Percentiles rank a stretch among this genome's conserved stretches.
These are phyloP conservation scores for Aspergillus fijiensis DNA, from an alignment of 2,329 filamentous ascomycete species.

Conservation along the genomic window DNA sequence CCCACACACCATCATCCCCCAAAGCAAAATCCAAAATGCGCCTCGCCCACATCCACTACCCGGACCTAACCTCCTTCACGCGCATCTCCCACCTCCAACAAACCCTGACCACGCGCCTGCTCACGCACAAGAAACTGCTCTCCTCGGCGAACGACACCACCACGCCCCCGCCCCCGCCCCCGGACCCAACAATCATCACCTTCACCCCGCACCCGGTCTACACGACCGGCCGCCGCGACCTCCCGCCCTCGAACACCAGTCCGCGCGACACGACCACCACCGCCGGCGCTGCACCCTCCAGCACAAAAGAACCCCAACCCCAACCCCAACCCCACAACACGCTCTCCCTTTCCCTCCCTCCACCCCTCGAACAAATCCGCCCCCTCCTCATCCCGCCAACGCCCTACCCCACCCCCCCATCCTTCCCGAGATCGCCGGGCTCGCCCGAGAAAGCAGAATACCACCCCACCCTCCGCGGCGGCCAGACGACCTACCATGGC, in stretches of 20 bases:
- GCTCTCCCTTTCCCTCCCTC: conserved; percentile 43
- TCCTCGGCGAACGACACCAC: conserved; percentile 20
- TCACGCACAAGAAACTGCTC: conserved; percentile 58
- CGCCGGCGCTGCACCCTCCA: not conserved
- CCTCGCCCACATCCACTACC: conserved; percentile 62
- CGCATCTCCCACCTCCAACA: conserved; percentile 59
- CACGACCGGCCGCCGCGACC: conserved; percentile 83
- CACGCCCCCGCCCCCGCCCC: conserved; percentile 39
- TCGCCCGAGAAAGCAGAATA: conserved; percentile 55
- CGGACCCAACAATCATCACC: conserved; percentile 71
- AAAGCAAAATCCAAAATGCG: conserved; percentile 40
- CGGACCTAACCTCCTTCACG: conserved; percentile 54
- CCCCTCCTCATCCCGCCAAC: conserved; percentile 28
- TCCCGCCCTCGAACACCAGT: conserved; percentile 41
- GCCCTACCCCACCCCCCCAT: conserved; percentile 26
- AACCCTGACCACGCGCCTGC: conserved; percentile 55
- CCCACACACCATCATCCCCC: not conserved
- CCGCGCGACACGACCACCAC: conserved; percentile 25
- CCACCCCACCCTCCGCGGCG: conserved; percentile 73
- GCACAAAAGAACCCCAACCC: not conserved
- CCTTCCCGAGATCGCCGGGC: too few species aligned
- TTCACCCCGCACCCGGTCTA: conserved; percentile 82
- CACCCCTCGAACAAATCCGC: conserved; percentile 38
- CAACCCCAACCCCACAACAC: conserved; percentile 18
- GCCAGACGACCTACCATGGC: conserved; percentile 91